Evolutionary conservation across 2,329 filamentous ascomycete genomes (phyloP).

Genomic region (Lojkania enalia): DNA sequence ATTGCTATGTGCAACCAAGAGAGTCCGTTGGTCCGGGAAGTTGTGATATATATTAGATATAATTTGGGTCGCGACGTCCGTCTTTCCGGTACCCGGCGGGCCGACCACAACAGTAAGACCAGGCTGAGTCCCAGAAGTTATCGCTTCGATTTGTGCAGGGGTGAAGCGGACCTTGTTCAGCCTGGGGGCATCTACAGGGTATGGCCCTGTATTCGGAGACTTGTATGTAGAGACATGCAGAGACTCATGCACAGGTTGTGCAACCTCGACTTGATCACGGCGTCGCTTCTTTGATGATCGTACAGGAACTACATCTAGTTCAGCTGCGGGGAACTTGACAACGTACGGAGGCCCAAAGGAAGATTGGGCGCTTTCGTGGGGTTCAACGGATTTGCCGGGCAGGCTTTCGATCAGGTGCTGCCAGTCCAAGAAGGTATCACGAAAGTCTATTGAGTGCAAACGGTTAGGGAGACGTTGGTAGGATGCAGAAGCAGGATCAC

Average conservation of each 20-base stretch:
- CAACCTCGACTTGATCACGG: conserved; percentile 69
- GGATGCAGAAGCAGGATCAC: conserved; percentile 83
- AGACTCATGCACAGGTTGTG: conserved; percentile 63
- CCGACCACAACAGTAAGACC: conserved; percentile 93
- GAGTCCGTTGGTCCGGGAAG: conserved; percentile 87
- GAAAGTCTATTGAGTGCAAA: conserved; percentile 79
- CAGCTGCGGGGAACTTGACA: conserved; percentile 61
- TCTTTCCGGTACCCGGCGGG: conserved; percentile 95
- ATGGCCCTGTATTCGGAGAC: conserved; percentile 85
- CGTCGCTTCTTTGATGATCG: conserved; percentile 82
- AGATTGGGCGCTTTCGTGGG: conserved; percentile 68
- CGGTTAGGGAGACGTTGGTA: conserved; percentile 82
- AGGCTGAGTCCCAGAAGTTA: conserved; percentile 90
- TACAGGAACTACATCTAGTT: conserved; percentile 51
- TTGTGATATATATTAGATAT: conserved; percentile 99
- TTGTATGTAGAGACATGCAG: conserved; percentile 88
- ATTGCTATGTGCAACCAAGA: conserved; percentile 95
- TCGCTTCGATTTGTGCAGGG: conserved; percentile 85
- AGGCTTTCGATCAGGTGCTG: conserved; percentile 88
- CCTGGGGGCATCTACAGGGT: conserved; percentile 80
- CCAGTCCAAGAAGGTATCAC: conserved; percentile 96
- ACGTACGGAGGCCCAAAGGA: conserved; percentile 89
- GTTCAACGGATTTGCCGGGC: conserved; percentile 83
- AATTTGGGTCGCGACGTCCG: conserved; percentile 97
- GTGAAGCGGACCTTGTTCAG: conserved; percentile 87